A percentile compares a stretch with the other conserved stretches of the same genome.
These are phyloP conservation scores for Moricandia arvensis DNA, from an alignment of 345 rosid species.

Conservation along the genomic window DNA sequence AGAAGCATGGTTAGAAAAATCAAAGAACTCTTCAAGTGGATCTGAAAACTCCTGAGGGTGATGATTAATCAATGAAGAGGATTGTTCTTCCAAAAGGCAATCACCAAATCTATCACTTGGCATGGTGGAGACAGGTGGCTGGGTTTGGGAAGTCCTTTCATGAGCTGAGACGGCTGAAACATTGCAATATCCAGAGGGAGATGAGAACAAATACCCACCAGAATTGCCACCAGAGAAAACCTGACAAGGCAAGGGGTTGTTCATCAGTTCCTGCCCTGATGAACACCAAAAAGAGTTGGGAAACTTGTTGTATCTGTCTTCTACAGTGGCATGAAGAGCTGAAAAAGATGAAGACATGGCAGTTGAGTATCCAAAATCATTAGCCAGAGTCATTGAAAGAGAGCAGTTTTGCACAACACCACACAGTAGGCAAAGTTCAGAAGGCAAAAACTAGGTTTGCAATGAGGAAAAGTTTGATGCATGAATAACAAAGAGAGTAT, in stretches of 20 bases:
- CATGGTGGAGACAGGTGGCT: conserved; percentile 19
- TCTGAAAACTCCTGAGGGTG: conserved; percentile 46
- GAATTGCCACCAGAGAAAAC: conserved; percentile 32
- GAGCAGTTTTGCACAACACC: conserved; percentile 4
- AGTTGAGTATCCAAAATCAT: conserved; percentile 31
- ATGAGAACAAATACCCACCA: conserved; percentile 25
- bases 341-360: conserved; percentile 53
- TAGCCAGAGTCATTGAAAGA: conserved; percentile 26
- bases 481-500: neutral
- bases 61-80: conserved; percentile 38
- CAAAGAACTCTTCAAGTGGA: conserved; percentile 55
- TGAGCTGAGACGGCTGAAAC: conserved; percentile 32
- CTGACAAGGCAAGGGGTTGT: conserved; percentile 41
- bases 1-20: conserved; percentile 46
- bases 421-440: neutral
- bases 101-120: conserved; percentile 9
- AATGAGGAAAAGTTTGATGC: neutral
- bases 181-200: conserved; percentile 34
- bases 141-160: conserved; percentile 24
- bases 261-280: conserved; percentile 48
- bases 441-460: neutral
- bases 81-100: conserved; percentile 40
- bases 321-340: conserved; percentile 38
- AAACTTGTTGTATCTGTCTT: conserved; percentile 43
- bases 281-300: conserved; percentile 45